Base-by-base conservation (phyloP, 371 early-diverging fungal species). In the Actinomortierella wolfii region DNA sequence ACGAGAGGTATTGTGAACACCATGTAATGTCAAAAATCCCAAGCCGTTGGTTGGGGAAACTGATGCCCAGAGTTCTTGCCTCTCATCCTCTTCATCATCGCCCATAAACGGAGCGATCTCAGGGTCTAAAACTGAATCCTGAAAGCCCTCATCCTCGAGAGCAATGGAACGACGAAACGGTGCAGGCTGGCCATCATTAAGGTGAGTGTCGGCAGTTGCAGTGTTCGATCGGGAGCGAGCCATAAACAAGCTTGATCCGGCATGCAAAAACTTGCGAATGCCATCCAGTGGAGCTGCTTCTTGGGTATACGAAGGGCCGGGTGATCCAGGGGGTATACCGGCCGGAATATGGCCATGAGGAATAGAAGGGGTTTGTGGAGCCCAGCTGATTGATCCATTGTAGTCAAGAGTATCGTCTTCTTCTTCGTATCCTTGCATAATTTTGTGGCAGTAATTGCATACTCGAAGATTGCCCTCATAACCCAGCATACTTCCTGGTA, bases 401-500 rank as follows among this genome's bases (percentile, higher is more conserved):
- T 34, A 34, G 34, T 34, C 34, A 34, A 34, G 11, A 11, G 34
- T 42, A 14, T 49, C 13, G 18, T 14, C 55, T 17, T 47, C 68
- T 47, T 82, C 64, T 52, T 78, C 76, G 51, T 86, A 82, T 20
- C 77, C 78, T 52, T 80, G 68, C 79, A 84, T 77, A 29, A 83
- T 51, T 41, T 74, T 79, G 41, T 79, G 67, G 69, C 94, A 94
- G 66, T 89, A 92, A 54, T 91, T 83, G 73, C 94, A 94, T 0
- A 92, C 90, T 14, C 94, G 83, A 9, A 92, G 84, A 20, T 86
- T 81, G 6, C 91, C 92, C 13, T 86, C 82, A 56, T 89, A 86
- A 18, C 89, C 88, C 55, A 87, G 89, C 20, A 82, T 71, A 44
- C 83, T 86, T 11, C 92, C 93, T 2, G 90, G 76, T 23, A 92